These are phyloP conservation scores for Phoenix roebelenii DNA, from an alignment of 176 grass and related monocot genomes.

Conservation along the genomic window DNA sequence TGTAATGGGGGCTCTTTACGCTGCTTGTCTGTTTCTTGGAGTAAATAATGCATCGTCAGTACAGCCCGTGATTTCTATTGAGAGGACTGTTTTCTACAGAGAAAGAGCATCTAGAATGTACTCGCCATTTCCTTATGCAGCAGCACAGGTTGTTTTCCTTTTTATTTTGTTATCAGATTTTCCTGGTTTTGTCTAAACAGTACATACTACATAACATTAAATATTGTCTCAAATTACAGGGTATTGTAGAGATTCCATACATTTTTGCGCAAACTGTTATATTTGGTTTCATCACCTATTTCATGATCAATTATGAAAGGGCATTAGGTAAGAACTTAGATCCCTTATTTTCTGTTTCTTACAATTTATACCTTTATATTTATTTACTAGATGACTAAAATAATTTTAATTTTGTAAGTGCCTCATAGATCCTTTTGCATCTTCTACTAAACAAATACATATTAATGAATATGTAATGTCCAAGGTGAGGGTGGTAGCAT, in stretches of 20 bases:
- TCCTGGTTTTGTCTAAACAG: background rate
- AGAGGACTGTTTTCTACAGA: constrained; percentile 67
- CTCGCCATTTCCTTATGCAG: constrained; percentile 60
- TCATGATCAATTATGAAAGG: constrained; percentile 79
- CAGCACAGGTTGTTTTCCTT: constrained; percentile 47
- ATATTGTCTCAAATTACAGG: constrained; percentile 35
- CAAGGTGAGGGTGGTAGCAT: too few relatives aligned
- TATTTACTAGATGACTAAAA: too few relatives aligned
- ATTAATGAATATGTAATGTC: too few relatives aligned
- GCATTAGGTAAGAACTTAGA: constrained; percentile 24
- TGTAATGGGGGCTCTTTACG: constrained; percentile 58
- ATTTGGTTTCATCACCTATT: constrained; percentile 65
- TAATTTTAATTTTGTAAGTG: too few relatives aligned
- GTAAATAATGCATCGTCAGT: constrained; percentile 58
- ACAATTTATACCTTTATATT: background rate
- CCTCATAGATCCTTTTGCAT: too few relatives aligned
- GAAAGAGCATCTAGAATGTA: constrained; percentile 63
- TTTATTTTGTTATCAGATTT: background rate
- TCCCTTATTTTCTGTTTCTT: background rate
- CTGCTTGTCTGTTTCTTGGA: constrained; percentile 61
- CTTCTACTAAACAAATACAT: too few relatives aligned
- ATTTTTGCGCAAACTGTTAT: constrained; percentile 49
- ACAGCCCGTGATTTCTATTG: constrained; percentile 58
- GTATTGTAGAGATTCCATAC: constrained; percentile 67
- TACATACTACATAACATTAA: constrained; percentile 1